phyloP scores from a whole-genome alignment of 768 basidiomycete genomes.

The Pleurotus citrinopileatus region DNA sequence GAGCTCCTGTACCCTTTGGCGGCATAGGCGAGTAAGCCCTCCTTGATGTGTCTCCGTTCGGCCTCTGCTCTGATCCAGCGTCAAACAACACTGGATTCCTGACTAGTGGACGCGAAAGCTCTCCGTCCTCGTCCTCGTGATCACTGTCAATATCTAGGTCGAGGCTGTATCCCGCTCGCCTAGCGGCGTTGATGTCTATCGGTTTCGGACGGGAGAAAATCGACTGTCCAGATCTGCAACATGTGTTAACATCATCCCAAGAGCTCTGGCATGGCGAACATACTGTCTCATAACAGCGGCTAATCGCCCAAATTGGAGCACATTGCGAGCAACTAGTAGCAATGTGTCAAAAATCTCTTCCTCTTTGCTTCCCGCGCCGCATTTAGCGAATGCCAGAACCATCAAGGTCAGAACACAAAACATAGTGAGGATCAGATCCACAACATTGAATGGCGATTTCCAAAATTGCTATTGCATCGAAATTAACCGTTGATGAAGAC shows the following conservation, averaged over 20 bases:
- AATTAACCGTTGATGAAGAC: neutral
- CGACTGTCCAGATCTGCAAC: constrained; percentile 75
- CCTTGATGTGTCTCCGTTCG: constrained; percentile 21
- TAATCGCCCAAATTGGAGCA: constrained; percentile 88
- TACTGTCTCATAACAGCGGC: constrained; percentile 94
- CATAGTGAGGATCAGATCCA: constrained; percentile 83
- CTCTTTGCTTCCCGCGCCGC: constrained; percentile 79
- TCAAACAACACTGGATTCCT: constrained; percentile 66
- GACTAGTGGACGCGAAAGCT: constrained; percentile 57
- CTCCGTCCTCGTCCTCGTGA: constrained; percentile 55
- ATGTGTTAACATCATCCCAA: neutral
- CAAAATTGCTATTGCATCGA: constrained; percentile 80
- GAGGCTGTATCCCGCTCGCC: constrained; percentile 61
- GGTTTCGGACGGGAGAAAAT: constrained; percentile 86
- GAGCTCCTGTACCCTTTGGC: constrained; percentile 48
- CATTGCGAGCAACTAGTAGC: constrained; percentile 87
- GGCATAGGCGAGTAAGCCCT: constrained; percentile 56
- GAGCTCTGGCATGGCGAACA: constrained; percentile 27
- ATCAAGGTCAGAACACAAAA: constrained; percentile 90
- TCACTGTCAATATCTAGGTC: constrained; percentile 74
- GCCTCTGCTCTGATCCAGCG: constrained; percentile 35
- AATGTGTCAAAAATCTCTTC: constrained; percentile 94
- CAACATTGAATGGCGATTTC: constrained; percentile 88
- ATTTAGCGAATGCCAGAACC: constrained; percentile 85
- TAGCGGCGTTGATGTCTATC: constrained; percentile 74